Base-by-base conservation (phyloP, 2,329 filamentous ascomycete genomes). In the Cordyceps farinosa region DNA sequence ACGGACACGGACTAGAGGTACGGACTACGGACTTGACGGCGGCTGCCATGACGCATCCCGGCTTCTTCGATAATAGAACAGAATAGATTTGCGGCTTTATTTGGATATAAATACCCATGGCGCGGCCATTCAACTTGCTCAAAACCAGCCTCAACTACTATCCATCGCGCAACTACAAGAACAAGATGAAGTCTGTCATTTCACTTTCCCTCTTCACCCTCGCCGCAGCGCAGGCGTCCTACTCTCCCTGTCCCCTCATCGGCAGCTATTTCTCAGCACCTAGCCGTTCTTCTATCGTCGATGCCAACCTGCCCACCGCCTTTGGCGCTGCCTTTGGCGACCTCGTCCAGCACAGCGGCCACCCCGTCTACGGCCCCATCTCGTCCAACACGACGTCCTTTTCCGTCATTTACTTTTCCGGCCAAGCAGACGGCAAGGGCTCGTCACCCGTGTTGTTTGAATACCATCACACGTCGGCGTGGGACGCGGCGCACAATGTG, bases 311-410 rank as follows among this genome's bases (percentile, higher is more conserved):
- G n/a, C 40, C 61, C 1, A 62, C 68, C 22, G 52, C 65, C 3
- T 69, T 72, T 27, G 65, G 66, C 1, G 45, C 42, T 9, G 34
- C 66, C 1, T 71, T 72, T 53, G 65, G 69, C 38, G 34, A 65
- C 6, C 64, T 71, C 8, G 60, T 70, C 30, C n/a, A 61, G 17
- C 56, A 61, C 5, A 64, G 69, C 27, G 64, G 63, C 22, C 67
- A 65, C 44, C 63, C 68, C 8, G 65, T 67, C 45, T 72, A 67
- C 38, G 69, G 70, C 27, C 40, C 51, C n/a, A 68, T 72, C 53
- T 68, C 65, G 2, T 56, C 70, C 1, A 70, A 70, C 59, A 70
- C 68, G 1, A 71, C 70, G 3, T 70, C 68, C 9, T 71, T 72
- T 60, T 70, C 70, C 0, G 66, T 71, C n/a, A 66, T 71, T 3